Evolutionary conservation across 257 asterid genomes (phyloP), one percentile per base, ranked within the genome.

Genomic region (Linderniella brevidens): DNA sequence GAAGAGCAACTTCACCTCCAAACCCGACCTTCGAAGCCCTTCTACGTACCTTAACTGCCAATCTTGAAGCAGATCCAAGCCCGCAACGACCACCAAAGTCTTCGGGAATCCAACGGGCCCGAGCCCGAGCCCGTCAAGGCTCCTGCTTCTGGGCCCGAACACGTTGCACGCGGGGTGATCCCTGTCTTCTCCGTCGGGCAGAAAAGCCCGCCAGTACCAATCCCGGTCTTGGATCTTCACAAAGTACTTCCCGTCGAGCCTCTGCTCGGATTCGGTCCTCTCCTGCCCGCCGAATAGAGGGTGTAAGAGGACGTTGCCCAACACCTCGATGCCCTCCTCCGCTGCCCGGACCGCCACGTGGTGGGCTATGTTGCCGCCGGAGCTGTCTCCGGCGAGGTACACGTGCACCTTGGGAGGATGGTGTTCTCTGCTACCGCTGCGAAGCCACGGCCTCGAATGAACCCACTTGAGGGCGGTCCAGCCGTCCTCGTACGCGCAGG

Each of bases 131-230:
- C 69, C 74, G 40, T 68, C 57, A 3, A 75, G 59, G 44, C 44
- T 62, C 55, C 16, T 53, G 25, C 76, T 48, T 47, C 70, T 58
- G 0, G 79, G 83, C 3, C 83, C 83, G 17, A 71, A 75, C 13
- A 63, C 66, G 29, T 75, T 75, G 47, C 79, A 75, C 0, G 83
- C 79, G 0, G 83, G 83, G 64, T 75, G 83, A 42, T 75, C 79
- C 41, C 83, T 60, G 43, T 71, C 79, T 49, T 68, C 73, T 13
- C 79, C 74, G 55, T 63, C 64, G 0, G 83, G 83, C 17, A 75
- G 41, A 66, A 67, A 75, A 0, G 83, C 83, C 46, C 76, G 57
- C 83, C 83, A 75, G 40, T 75, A 75, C 79, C 83, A 75, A 65
- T 75, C 83, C 42, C 79, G 49, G 35, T 75, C 83, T 45, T 60